Conservation (phyloP, 2,329 filamentous ascomycete species). For the Alternaria dauci region DNA sequence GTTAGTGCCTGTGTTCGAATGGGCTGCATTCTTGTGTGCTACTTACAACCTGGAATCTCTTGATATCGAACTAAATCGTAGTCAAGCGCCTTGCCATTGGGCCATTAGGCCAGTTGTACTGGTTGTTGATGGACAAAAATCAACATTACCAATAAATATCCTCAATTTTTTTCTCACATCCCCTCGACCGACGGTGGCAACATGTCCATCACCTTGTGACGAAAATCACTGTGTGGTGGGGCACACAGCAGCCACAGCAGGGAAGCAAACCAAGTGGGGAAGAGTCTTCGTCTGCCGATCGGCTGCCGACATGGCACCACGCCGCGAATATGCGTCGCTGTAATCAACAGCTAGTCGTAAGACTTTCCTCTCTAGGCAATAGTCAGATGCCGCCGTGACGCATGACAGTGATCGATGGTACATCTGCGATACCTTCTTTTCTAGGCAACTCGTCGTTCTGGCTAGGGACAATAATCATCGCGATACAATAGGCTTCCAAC, state of each 20-base stretch:
- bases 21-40: no score
- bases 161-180: no score
- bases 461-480: no score
- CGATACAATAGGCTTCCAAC: no score
- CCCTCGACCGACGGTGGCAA: no score
- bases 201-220: neutral
- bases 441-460: neutral
- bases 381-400: neutral
- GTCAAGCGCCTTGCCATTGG: constrained; percentile 68
- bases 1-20: no score
- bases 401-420: neutral
- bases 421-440: neutral
- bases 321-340: neutral
- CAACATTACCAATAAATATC: neutral
- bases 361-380: neutral
- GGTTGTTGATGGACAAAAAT: neutral
- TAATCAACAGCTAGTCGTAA: neutral
- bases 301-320: neutral
- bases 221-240: neutral
- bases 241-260: neutral
- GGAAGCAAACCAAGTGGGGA: neutral
- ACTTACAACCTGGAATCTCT: constrained; percentile 40
- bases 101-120: constrained; percentile 51
- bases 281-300: neutral
- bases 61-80: constrained; percentile 53